Conservation (phyloP, 2,329 filamentous ascomycete genomes). For the Dactylellina haptotyla region DNA sequence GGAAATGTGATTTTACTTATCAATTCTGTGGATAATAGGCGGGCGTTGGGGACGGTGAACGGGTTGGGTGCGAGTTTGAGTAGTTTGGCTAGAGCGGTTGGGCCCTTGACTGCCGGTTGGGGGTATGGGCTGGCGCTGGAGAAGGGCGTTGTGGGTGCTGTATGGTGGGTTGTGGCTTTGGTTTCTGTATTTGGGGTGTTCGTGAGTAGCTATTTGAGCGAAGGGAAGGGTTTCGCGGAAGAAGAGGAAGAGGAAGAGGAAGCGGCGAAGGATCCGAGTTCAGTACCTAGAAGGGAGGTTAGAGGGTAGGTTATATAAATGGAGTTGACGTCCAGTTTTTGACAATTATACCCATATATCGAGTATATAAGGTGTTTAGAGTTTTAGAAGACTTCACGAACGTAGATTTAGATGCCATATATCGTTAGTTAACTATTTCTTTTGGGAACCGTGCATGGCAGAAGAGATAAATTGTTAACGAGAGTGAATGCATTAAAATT, state of each 20-base stretch:
- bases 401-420: too few species aligned
- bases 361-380: not conserved
- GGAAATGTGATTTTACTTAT: slow-evolving; percentile 71
- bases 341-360: not conserved
- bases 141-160: slow-evolving; percentile 64
- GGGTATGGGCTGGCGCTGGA: slow-evolving; percentile 65
- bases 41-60: slow-evolving; percentile 70
- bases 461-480: not conserved
- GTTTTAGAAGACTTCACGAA: too few species aligned
- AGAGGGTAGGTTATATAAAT: not conserved
- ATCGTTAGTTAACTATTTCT: too few species aligned
- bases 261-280: slow-evolving; percentile 3
- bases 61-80: slow-evolving; percentile 67
- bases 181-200: slow-evolving; percentile 58
- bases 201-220: slow-evolving; percentile 54
- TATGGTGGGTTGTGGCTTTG: slow-evolving; percentile 63
- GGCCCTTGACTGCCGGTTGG: slow-evolving; percentile 66
- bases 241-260: slow-evolving; percentile 42
- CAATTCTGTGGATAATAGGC: slow-evolving; percentile 70
- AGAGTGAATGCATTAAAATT: slow-evolving; percentile 5
- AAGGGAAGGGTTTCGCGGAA: slow-evolving; percentile 54
- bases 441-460: too few species aligned
- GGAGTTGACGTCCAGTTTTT: too few species aligned
- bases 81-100: slow-evolving; percentile 64
- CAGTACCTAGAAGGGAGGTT: not conserved